phyloP scores from a whole-genome alignment of 2,329 filamentous ascomycete genomes.

The Aspergillus tubingensis region DNA sequence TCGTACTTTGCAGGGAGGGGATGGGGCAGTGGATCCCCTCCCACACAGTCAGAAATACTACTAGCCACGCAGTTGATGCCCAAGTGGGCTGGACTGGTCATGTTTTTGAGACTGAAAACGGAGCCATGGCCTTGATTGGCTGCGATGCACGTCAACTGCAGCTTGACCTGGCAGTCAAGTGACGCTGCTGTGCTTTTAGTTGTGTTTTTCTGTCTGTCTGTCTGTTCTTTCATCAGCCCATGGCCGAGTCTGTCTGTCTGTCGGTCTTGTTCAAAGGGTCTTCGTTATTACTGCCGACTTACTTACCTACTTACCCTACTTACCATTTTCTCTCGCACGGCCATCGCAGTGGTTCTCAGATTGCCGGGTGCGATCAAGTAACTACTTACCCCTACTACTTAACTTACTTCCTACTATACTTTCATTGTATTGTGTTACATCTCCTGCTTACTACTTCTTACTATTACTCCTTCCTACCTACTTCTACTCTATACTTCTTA shows the following conservation, averaged over 20 bases:
- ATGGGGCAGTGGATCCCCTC: too few species aligned
- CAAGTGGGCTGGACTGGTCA: slow-evolving; percentile 1
- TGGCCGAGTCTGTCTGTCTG: not conserved
- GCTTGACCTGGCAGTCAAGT: slow-evolving; percentile 4
- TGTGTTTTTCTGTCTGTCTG: not conserved
- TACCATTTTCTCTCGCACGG: too few species aligned
- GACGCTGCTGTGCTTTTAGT: not conserved
- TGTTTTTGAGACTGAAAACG: not conserved
- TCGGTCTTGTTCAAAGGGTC: not conserved
- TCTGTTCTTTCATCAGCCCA: not conserved
- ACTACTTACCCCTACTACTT: not conserved
- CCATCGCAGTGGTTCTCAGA: not conserved
- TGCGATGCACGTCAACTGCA: not conserved
- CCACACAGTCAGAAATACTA: too few species aligned
- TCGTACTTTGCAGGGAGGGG: not conserved
- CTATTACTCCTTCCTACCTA: not conserved
- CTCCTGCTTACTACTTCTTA: not conserved
- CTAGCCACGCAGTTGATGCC: not conserved
- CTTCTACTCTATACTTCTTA: not conserved
- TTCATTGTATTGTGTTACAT: not conserved
- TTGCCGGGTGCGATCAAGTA: not conserved
- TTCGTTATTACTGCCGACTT: too few species aligned
- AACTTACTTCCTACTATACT: not conserved
- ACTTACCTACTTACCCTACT: too few species aligned
- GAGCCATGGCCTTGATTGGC: not conserved